phyloP scores from a whole-genome alignment of 208 protist species.

The Trypanosoma mega region DNA sequence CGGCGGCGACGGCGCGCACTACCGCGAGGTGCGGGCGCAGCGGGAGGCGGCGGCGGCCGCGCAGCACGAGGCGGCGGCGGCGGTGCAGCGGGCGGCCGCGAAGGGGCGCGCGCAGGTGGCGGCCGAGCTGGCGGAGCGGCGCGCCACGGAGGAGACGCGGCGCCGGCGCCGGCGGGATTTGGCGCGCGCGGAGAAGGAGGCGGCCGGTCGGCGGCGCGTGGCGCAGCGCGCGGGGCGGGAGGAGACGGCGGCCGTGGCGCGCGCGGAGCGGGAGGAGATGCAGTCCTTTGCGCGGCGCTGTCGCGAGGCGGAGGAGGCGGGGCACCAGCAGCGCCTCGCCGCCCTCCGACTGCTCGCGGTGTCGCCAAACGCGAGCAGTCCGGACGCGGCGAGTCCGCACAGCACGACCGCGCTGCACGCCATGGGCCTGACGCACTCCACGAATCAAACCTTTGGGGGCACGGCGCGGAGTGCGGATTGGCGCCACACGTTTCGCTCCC shows the following conservation, averaged over 20 bases:
- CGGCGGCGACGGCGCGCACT: neutral
- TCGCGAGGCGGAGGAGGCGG: neutral
- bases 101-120: neutral
- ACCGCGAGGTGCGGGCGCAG: slow-evolving; percentile 1
- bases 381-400: neutral
- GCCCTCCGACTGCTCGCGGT: slow-evolving; percentile 10
- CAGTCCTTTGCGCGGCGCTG: neutral
- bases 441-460: too few species aligned
- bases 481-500: slow-evolving; percentile 1
- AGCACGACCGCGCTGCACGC: too few species aligned
- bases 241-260: neutral
- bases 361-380: neutral
- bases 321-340: neutral
- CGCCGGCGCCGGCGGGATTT: neutral
- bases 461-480: slow-evolving; percentile 3
- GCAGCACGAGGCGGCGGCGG: slow-evolving; percentile 17
- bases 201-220: neutral
- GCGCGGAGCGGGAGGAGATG: neutral
- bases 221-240: neutral
- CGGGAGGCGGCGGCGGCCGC: slow-evolving; percentile 29
- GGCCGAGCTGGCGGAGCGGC: neutral
- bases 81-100: neutral
- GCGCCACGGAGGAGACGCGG: neutral
- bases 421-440: too few species aligned
- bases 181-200: neutral